A percentile compares a stretch with the other conserved stretches of the same genome.
Evolutionary conservation across 441 rosid species (phyloP).

Genomic region (Adansonia madagascariensis): DNA sequence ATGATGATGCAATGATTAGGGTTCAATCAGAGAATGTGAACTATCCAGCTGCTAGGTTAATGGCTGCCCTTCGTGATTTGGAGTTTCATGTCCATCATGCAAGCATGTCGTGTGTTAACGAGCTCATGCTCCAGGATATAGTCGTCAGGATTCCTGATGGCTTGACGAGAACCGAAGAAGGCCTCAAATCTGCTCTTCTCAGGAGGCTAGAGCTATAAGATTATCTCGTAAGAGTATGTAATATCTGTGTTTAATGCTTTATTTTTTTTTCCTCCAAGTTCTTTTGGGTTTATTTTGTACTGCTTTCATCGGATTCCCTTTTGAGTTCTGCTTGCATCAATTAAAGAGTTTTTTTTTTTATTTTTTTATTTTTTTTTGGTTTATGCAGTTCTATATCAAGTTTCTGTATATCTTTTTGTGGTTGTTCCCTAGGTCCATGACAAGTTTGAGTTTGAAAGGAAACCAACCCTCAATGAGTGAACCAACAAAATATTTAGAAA

Average conservation of each 20-base stretch:
- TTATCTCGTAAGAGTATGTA: neutral
- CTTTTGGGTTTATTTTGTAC: neutral
- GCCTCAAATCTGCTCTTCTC: conserved; percentile 50
- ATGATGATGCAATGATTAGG: conserved; percentile 67
- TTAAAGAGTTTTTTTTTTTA: too few relatives aligned
- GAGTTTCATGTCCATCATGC: conserved; percentile 66
- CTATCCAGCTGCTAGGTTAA: conserved; percentile 55
- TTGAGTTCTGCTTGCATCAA: neutral
- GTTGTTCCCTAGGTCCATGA: conserved; percentile 11
- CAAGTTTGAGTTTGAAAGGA: neutral
- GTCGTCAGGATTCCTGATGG: conserved; percentile 57
- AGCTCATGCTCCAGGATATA: conserved; percentile 70
- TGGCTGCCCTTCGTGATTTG: conserved; percentile 62
- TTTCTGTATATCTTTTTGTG: neutral
- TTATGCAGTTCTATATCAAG: neutral
- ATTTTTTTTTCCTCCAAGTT: neutral
- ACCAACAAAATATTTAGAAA: too few relatives aligned
- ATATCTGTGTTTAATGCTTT: neutral
- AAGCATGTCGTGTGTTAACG: conserved; percentile 59
- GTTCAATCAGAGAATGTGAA: conserved; percentile 63
- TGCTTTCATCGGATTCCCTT: neutral
- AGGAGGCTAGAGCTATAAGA: conserved; percentile 37
- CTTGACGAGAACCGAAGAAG: conserved; percentile 44
- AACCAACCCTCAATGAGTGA: neutral
- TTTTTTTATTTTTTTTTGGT: neutral